Base-by-base conservation (phyloP, 1,139 yeast species). In the Pichia kudriavzevii region DNA sequence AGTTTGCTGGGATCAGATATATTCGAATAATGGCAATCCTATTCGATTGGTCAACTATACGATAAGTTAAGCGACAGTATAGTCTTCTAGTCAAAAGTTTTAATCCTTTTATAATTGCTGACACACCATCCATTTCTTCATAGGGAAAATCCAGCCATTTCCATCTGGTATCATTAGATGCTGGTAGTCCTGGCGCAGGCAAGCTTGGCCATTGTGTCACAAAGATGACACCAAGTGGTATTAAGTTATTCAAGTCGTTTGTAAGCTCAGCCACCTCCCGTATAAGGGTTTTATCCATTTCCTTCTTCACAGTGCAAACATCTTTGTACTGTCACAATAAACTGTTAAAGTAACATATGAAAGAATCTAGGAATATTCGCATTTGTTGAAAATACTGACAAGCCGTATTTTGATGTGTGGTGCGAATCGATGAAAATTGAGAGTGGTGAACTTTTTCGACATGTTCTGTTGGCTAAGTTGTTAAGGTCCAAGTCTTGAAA, bases 141-240 rank as follows among this genome's bases (percentile, higher is more conserved):
- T 42, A 50, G 1, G 64, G 63, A 4, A 57, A 49, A 44, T 72
- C 75, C 5, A 48, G 54, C 82, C 81, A 75, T 39, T 41, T 51
- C 82, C 82, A 78, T 0, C 59, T 69, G 49, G 25, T 18, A 2
- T 20, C 25, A 11, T 58, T 67, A 2, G 61, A 57, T 0, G 65
- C 59, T n/a, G 33, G 42, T 1, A 49, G 20, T 0, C 61, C 61
- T 3, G 48, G 44, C 7, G 54, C 43, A 0, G 59, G 55, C 2
- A 56, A 35, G 7, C 49, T 38, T 1, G 80, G 79, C 3, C 65
- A 44, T 24, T 64, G 58, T 34, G 53, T 51, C 33, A 71, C 56
- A 45, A 59, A 60, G 2, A 78, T 45, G 0, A 66, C 58, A 0
- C 83, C 85, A 1, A 75, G 50, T 0, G 75, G 72, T 1, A 63